Conservation (phyloP, 306 rosid species). For the Acmispon strigosus region DNA sequence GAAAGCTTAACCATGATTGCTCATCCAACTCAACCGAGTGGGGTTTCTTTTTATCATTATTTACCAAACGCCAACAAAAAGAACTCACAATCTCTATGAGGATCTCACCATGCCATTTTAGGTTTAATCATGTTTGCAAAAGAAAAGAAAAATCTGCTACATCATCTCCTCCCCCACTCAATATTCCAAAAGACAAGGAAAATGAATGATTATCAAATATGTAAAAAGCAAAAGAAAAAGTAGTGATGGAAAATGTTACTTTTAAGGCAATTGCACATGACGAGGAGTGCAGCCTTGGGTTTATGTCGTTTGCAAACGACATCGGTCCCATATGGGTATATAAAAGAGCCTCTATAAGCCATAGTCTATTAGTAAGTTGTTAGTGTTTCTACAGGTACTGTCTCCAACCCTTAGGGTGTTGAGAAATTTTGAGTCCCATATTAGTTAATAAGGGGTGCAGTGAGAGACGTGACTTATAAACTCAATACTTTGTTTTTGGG, state of each 20-base stretch:
- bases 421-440: too few species aligned
- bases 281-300: neutral
- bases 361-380: too few species aligned
- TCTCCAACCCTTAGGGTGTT: too few species aligned
- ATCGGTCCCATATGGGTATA: too few species aligned
- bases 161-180: neutral
- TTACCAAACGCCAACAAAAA: conserved; percentile 35
- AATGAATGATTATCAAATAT: conserved; percentile 19
- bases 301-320: too few species aligned
- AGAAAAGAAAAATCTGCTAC: neutral
- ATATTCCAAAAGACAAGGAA: conserved; percentile 30
- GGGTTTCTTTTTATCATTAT: conserved; percentile 42
- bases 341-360: too few species aligned
- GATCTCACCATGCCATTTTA: conserved; percentile 24
- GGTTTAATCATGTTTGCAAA: conserved; percentile 11
- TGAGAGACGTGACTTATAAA: too few species aligned
- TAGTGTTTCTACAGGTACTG: too few species aligned
- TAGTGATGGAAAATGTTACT: conserved; percentile 28
- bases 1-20: conserved; percentile 30
- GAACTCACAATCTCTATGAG: conserved; percentile 25
- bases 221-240: conserved; percentile 27
- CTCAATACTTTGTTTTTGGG: too few species aligned
- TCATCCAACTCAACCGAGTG: conserved; percentile 22
- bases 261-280: conserved; percentile 37
- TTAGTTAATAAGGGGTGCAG: too few species aligned